Percentiles rank a stretch among this genome's conserved stretches.
phyloP scores from a whole-genome alignment of 257 asterid species.

The Solanum rostratum region DNA sequence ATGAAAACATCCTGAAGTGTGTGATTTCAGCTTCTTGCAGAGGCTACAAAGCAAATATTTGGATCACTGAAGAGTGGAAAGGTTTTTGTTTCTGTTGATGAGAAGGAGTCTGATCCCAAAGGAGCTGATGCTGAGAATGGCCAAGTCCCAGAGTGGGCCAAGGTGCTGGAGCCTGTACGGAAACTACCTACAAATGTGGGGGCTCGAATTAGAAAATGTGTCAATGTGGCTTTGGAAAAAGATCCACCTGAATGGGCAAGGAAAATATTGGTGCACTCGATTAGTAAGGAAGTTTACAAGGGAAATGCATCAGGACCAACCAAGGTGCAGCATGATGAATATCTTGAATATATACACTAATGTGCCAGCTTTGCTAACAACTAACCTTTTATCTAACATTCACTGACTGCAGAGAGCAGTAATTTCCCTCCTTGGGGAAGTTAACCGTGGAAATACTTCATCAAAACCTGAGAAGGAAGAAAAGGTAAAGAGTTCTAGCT shows the following conservation, averaged over 20 bases:
- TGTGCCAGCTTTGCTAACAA: neutral
- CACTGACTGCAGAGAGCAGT: conserved; percentile 73
- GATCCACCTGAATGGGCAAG: conserved; percentile 94
- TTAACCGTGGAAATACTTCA: conserved; percentile 40
- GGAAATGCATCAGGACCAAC: conserved; percentile 99
- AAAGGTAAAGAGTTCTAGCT: conserved; percentile 35
- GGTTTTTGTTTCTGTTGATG: conserved; percentile 33
- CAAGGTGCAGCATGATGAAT: conserved; percentile 45
- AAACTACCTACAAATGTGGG: conserved; percentile 98
- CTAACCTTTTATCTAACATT: neutral
- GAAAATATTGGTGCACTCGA: conserved; percentile 63
- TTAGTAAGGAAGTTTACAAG: conserved; percentile 92
- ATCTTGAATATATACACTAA: neutral
- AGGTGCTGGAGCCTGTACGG: conserved; percentile 84
- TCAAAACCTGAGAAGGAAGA: conserved; percentile 65
- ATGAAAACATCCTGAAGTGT: conserved; percentile 3
- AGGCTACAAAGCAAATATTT: conserved; percentile 64
- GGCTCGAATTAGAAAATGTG: conserved; percentile 72
- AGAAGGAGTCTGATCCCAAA: conserved; percentile 34
- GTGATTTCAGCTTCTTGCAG: conserved; percentile 75
- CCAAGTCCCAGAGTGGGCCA: conserved; percentile 82
- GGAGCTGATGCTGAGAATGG: conserved; percentile 24
- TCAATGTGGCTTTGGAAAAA: conserved; percentile 64
- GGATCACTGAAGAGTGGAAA: conserved; percentile 50
- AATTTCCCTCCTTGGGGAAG: conserved; percentile 51